Percentiles rank a stretch among this genome's conserved stretches.
These are phyloP conservation scores for Xanthoconium purpureum DNA, from an alignment of 768 basidiomycete genomes.

Conservation along the genomic window DNA sequence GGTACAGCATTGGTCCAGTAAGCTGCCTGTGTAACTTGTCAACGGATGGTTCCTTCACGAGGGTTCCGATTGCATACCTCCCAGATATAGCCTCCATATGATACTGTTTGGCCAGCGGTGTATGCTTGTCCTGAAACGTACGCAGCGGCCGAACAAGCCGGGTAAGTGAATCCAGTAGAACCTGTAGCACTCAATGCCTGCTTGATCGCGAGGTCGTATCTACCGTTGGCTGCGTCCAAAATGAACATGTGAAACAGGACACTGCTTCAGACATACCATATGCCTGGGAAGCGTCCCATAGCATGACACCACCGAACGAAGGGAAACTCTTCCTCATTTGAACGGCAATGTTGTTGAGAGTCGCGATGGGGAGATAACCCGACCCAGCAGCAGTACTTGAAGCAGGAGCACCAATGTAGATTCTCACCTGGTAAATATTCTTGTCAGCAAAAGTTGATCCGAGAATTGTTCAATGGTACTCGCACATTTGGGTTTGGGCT, in stretches of 20 bases:
- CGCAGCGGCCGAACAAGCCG: constrained; percentile 55
- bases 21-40: constrained; percentile 46
- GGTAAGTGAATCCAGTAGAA: constrained; percentile 67
- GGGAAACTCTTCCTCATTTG: constrained; percentile 38
- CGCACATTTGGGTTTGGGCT: constrained; percentile 41
- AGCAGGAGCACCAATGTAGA: constrained; percentile 43
- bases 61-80: constrained; percentile 38
- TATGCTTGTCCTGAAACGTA: constrained; percentile 50
- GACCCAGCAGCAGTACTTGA: constrained; percentile 41
- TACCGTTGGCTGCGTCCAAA: constrained; percentile 45
- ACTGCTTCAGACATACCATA: constrained; percentile 16
- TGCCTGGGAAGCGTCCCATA: constrained; percentile 47
- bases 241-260: constrained; percentile 1
- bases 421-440: constrained; percentile 31
- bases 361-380: constrained; percentile 35
- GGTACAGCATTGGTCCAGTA: constrained; percentile 54
- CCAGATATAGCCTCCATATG: constrained; percentile 63
- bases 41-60: not conserved
- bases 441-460: not conserved
- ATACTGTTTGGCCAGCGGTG: constrained; percentile 48
- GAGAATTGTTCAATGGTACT: not conserved
- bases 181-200: constrained; percentile 56
- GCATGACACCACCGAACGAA: constrained; percentile 44
- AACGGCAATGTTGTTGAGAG: constrained; percentile 33
- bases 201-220: constrained; percentile 61